Conservation (phyloP, 495 filamentous ascomycete genomes). For the Aspergillus incahuasiensis region DNA sequence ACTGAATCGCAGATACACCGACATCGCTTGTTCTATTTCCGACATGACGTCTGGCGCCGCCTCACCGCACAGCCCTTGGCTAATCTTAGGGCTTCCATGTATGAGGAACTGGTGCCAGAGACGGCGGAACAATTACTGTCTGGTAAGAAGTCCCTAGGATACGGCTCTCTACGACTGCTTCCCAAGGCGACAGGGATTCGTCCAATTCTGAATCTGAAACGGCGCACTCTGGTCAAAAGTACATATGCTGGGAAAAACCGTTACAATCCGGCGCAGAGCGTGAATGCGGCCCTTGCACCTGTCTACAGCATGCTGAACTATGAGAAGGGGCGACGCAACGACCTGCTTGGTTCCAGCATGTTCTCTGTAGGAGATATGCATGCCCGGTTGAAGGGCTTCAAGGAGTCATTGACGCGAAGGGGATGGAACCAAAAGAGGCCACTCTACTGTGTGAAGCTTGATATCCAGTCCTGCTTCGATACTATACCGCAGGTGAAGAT, state of each 20-base stretch:
- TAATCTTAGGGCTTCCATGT: conserved; percentile 66
- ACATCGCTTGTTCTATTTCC: conserved; percentile 87
- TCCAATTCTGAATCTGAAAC: conserved; percentile 81
- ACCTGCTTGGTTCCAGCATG: conserved; percentile 65
- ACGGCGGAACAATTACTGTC: conserved; percentile 55
- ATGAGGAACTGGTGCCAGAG: conserved; percentile 66
- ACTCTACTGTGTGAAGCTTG: conserved; percentile 85
- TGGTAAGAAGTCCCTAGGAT: conserved; percentile 60
- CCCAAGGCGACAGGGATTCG: conserved; percentile 69
- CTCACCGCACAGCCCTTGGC: conserved; percentile 69
- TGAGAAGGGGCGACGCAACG: conserved; percentile 63
- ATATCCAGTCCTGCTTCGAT: conserved; percentile 90
- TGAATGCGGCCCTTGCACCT: conserved; percentile 76
- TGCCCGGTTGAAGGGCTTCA: conserved; percentile 66
- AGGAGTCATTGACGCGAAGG: conserved; percentile 26
- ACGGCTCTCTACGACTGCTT: conserved; percentile 73
- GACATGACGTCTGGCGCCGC: conserved; percentile 84
- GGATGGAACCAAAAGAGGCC: conserved; percentile 1
- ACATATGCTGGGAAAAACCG: conserved; percentile 42
- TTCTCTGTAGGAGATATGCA: conserved; percentile 82
- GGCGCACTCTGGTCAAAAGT: conserved; percentile 46
- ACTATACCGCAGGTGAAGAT: conserved; percentile 81
- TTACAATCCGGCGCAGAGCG: conserved; percentile 58
- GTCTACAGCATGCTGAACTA: conserved; percentile 71
- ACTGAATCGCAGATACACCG: conserved; percentile 81